Evolutionary conservation across 129 eudicot genomes (phyloP).

Genomic region (Pseudognaphalium luteoalbum): DNA sequence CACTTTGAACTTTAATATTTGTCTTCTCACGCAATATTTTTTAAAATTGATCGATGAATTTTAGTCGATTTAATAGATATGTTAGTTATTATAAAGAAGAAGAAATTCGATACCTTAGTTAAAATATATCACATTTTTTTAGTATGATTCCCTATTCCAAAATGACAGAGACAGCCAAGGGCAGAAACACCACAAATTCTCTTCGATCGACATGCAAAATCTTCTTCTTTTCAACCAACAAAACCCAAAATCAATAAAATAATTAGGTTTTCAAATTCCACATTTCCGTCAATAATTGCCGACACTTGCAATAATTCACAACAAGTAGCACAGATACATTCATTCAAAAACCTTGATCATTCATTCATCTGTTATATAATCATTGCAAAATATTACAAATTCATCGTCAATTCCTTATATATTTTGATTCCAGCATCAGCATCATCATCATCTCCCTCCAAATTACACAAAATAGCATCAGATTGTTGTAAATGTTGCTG

Average conservation of each 20-base stretch:
- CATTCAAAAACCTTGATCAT: conserved; percentile 9
- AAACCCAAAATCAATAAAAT: conserved; percentile 13
- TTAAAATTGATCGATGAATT: too few relatives aligned
- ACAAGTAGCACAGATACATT: conserved; percentile 19
- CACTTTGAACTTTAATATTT: too few relatives aligned
- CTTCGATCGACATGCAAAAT: conserved; percentile 24
- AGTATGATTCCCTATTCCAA: too few relatives aligned
- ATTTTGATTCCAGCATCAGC: conserved; percentile 7
- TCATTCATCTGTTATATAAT: background rate
- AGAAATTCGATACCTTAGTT: too few relatives aligned
- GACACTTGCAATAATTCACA: conserved; percentile 20
- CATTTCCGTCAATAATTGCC: conserved; percentile 14
- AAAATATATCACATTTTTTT: too few relatives aligned
- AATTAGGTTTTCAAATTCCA: conserved; percentile 33
- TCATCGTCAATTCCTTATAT: conserved; percentile 3
- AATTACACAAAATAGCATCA: conserved; percentile 11
- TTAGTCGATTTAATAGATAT: too few relatives aligned
- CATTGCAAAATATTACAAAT: background rate
- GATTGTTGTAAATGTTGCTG: conserved; percentile 18
- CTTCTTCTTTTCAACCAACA: background rate
- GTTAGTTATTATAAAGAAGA: too few relatives aligned
- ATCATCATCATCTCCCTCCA: conserved; percentile 10
- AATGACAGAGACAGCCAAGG: conserved; percentile 26
- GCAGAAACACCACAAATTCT: conserved; percentile 29
- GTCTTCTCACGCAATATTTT: too few relatives aligned